Base-by-base conservation (phyloP, 2,329 filamentous ascomycete genomes). In the Pseudocercospora macadamiae region DNA sequence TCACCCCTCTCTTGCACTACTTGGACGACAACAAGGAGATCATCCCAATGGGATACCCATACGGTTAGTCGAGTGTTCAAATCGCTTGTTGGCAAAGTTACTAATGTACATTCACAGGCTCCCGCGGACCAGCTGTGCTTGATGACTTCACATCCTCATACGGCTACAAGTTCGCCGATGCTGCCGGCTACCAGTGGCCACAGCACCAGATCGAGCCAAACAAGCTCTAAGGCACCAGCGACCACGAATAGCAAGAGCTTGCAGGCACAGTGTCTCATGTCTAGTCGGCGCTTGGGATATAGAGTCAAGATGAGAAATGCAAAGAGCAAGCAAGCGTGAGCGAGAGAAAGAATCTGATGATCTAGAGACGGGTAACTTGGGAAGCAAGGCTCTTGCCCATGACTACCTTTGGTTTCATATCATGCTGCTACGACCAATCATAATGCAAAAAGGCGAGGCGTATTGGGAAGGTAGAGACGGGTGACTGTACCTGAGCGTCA, bases 11-110 rank as follows among this genome's bases (percentile, higher is more conserved):
- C 34, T 84, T 99, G 64, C 93, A 99, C 82, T 99, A 99, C 80
- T 86, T 99, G 10, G 96, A 99, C 66, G 92, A 97, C 75, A 97
- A 97, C 84, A 96, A 96, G 84, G 95, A 99, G 80, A 97, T 99
- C 67, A 90, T 96, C 61, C 95, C 95, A 23, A 99, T 99, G 95
- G 93, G 97, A 74, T 99, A 99, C 80, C 93, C 96, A 67, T 99
- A 99, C 75, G 95, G 95, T 97, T 80, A 80, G 89, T 77, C 10
- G 12, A 18, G 25, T 26, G 6, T n/a, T 23, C 8, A n/a, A 3
- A 30, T 7, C 4, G 37, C 34, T 36, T 14, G 4, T 5, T 30
- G 34, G 37, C 4, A 36, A 36, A 49, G 64, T 42, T 48, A 53
- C 32, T 39, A 23, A 56, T 30, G 19, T 49, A n/a, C 32, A 10